Conservation (phyloP, 1,284 basidiomycete species). For the Lentinula novae-zelandiae region DNA sequence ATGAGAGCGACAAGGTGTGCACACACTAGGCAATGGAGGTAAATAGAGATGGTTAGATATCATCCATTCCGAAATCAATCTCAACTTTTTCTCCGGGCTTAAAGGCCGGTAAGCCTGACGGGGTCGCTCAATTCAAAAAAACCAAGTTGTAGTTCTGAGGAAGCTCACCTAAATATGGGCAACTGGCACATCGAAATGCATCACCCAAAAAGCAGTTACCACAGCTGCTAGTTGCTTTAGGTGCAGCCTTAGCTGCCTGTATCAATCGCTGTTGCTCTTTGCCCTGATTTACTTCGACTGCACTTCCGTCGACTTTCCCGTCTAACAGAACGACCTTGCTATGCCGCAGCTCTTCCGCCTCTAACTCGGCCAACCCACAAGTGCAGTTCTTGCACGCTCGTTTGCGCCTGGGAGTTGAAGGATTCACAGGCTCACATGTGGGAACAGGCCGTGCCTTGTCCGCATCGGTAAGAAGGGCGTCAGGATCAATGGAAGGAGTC, state of each 20-base stretch:
- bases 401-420: constrained; percentile 61
- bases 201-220: constrained; percentile 98
- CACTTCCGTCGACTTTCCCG: constrained; percentile 48
- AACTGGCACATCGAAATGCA: constrained; percentile 94
- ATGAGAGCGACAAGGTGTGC: neutral
- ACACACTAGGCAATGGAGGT: neutral
- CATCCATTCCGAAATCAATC: constrained; percentile 83
- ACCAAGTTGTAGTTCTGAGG: constrained; percentile 1
- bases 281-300: constrained; percentile 56
- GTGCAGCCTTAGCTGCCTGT: constrained; percentile 60
- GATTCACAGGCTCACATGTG: constrained; percentile 59
- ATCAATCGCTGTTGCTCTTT: constrained; percentile 63
- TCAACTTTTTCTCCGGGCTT: constrained; percentile 98
- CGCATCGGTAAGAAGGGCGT: constrained; percentile 68
- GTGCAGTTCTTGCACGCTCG: constrained; percentile 94
- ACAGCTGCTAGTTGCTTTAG: constrained; percentile 92
- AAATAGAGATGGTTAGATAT: constrained; percentile 49
- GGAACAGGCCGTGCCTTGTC: constrained; percentile 68
- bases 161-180: constrained; percentile 88
- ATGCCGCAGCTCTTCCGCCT: constrained; percentile 68
- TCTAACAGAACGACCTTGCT: constrained; percentile 69
- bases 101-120: constrained; percentile 88
- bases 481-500: constrained; percentile 56
- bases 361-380: constrained; percentile 90
- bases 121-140: constrained; percentile 10